Evolutionary conservation across 192 early-diverging fungal genomes (phyloP).

Genomic region (Oehlia diaphana): DNA sequence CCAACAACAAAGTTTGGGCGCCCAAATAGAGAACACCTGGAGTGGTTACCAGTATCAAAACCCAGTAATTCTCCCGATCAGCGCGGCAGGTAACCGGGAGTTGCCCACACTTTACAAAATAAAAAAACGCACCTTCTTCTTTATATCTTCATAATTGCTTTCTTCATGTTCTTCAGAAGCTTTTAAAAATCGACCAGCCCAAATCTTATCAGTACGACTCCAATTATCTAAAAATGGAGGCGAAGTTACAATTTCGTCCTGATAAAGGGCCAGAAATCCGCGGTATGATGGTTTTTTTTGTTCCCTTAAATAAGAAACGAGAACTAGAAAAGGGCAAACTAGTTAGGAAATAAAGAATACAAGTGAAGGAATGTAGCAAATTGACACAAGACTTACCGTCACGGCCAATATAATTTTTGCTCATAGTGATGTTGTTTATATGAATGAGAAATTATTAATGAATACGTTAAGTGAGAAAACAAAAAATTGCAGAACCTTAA

Average conservation of each 20-base stretch:
- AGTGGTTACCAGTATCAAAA: background rate
- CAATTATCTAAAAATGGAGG: too few relatives aligned
- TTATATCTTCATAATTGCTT: background rate
- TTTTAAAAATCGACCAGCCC: background rate
- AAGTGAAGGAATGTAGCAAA: too few relatives aligned
- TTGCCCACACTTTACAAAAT: background rate
- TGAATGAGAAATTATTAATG: too few relatives aligned
- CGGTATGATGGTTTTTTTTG: background rate
- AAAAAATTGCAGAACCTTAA: too few relatives aligned
- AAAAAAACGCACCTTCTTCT: slow-evolving; percentile 17
- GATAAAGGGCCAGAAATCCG: background rate
- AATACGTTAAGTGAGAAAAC: too few relatives aligned
- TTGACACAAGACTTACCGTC: too few relatives aligned
- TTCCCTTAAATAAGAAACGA: background rate
- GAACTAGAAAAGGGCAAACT: background rate
- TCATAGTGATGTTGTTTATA: too few relatives aligned
- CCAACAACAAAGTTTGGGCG: background rate
- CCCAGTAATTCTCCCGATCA: slow-evolving; percentile 4
- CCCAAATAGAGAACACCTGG: background rate
- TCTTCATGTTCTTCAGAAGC: background rate
- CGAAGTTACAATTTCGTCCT: background rate
- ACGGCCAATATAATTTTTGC: too few relatives aligned
- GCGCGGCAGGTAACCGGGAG: background rate
- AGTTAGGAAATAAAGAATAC: too few relatives aligned
- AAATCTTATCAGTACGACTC: background rate